phyloP scores from a whole-genome alignment of 2,329 filamentous ascomycete species.

The Ceratocystis smalleyi region DNA sequence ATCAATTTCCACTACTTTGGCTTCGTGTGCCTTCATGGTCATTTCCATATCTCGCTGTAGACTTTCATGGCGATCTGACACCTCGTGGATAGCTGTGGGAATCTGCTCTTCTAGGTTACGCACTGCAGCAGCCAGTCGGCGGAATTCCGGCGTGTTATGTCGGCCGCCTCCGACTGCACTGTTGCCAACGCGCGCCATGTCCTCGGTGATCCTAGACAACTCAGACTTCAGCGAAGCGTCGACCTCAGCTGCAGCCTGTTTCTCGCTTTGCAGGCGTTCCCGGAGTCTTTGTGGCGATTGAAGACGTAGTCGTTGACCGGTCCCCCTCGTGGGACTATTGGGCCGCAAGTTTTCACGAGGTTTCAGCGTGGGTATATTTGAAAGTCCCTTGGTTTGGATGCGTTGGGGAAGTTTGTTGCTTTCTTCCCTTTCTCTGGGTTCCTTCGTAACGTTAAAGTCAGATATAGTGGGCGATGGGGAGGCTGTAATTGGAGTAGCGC shows the following conservation, averaged over 20 bases:
- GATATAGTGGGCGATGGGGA: constrained; percentile 17
- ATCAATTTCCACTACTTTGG: constrained; percentile 67
- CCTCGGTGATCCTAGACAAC: constrained; percentile 62
- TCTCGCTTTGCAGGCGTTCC: constrained; percentile 72
- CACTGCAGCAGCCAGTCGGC: constrained; percentile 41
- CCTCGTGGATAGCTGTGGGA: constrained; percentile 40
- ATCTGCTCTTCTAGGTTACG: constrained; percentile 52
- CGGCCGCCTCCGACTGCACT: constrained; percentile 24
- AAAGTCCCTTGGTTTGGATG: constrained; percentile 34
- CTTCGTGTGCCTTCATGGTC: constrained; percentile 57
- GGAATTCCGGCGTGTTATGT: constrained; percentile 28
- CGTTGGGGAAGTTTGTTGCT: constrained; percentile 11
- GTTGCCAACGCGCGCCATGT: constrained; percentile 42
- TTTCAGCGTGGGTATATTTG: constrained; percentile 39
- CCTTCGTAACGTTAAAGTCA: constrained; percentile 16
- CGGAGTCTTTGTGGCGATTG: constrained; percentile 62
- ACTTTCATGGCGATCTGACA: constrained; percentile 44
- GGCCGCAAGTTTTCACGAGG: constrained; percentile 21
- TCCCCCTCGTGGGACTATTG: constrained; percentile 26
- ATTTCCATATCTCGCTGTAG: constrained; percentile 58
- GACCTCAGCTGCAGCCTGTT: constrained; percentile 53
- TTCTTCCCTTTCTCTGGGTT: constrained; percentile 7
- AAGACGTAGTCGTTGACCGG: constrained; percentile 45
- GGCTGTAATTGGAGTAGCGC: background rate
- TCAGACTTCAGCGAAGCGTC: constrained; percentile 59